Base-by-base conservation (phyloP, 306 rosid species). In the Crataegus laevigata region DNA sequence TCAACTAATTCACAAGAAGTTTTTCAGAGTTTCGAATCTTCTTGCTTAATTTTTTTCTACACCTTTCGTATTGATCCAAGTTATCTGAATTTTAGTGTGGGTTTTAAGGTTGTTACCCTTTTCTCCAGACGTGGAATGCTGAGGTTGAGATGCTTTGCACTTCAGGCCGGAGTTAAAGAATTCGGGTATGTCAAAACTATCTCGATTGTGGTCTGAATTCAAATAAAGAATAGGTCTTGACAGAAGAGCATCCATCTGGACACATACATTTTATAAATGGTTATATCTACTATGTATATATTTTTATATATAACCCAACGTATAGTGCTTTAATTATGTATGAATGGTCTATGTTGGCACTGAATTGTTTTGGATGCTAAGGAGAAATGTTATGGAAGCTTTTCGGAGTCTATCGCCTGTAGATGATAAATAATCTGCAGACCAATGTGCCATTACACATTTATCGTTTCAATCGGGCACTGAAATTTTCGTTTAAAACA, bases 91-190 rank as follows among this genome's bases (percentile, higher is more conserved):
- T 64, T 68, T 22, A 28, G 61, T 8, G 47, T 51, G 69, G 45
- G 63, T 60, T 72, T 82, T 68, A 82, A 81, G 88, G 87, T 66
- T 24, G 59, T 63, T 71, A 54, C 38, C 47, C 11, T 34, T 76
- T 80, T 78, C 79, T 80, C 72, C 80, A 72, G 81, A 86, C 47
- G 78, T 82, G 96, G 86, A 60, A 77, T 82, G 88, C 87, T 81
- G 91, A 89, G 93, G 88, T 79, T 78, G 74, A 84, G 91, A 87
- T 78, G 90, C 88, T 73, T 71, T 54, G 83, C 78, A 30, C 14
- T 28, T 34, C 11, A 42, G 66, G 67, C 68, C 47, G 74, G 50
- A 66, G 69, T 73, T 43, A 25, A 73, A 66, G 68, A 76, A 74
- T 69, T 76, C 10, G 5, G 26, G 68, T 66, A 54, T 66, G 25